These are phyloP conservation scores for Udeniomyces megalosporus DNA, from an alignment of 768 basidiomycete genomes.

Conservation along the genomic window DNA sequence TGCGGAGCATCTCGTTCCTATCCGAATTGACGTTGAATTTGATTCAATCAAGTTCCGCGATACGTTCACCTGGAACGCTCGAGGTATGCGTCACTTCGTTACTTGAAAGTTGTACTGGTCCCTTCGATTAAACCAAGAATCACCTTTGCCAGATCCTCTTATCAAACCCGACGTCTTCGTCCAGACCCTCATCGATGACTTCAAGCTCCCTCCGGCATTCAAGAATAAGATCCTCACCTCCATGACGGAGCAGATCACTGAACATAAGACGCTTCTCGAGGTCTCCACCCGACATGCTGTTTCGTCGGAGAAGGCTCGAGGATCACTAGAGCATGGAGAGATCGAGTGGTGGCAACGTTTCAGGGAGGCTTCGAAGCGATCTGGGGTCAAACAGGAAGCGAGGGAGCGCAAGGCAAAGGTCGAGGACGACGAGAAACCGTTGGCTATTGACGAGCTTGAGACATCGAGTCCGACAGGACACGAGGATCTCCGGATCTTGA, in stretches of 20 bases:
- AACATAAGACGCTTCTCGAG: constrained; percentile 44
- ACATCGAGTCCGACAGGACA: constrained; percentile 29
- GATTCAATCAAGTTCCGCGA: constrained; percentile 88
- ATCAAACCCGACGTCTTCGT: constrained; percentile 84
- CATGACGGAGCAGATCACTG: constrained; percentile 70
- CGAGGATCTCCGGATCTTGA: constrained; percentile 79
- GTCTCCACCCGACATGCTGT: neutral
- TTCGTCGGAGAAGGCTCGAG: constrained; percentile 32
- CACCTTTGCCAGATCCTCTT: constrained; percentile 47
- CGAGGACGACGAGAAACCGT: constrained; percentile 24
- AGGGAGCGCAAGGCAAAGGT: constrained; percentile 19
- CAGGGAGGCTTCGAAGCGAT: constrained; percentile 24
- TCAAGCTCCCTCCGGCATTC: constrained; percentile 47
- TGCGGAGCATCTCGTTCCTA: constrained; percentile 70
- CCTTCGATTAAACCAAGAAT: neutral
- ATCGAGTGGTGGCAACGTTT: constrained; percentile 55
- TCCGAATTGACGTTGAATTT: constrained; percentile 90
- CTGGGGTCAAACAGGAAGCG: constrained; percentile 2
- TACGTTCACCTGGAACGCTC: constrained; percentile 92
- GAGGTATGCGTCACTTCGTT: constrained; percentile 43
- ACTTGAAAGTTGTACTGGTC: neutral
- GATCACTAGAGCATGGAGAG: constrained; percentile 27
- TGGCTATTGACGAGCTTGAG: constrained; percentile 42
- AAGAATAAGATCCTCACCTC: constrained; percentile 39
- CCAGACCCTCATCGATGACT: constrained; percentile 79